Conservation (phyloP, 306 rosid genomes). For the Glycyrrhiza uralensis region DNA sequence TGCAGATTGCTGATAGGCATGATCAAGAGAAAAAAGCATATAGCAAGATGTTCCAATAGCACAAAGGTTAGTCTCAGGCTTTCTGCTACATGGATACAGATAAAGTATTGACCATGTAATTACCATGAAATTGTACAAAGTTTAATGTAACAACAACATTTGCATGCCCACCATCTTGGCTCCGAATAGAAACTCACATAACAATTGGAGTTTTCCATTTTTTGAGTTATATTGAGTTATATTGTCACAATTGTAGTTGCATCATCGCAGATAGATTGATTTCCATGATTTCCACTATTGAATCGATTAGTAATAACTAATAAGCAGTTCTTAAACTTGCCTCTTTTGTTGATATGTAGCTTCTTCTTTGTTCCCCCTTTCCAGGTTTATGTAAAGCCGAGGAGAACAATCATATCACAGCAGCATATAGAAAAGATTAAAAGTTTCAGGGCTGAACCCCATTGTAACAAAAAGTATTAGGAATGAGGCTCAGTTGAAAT, state of each 20-base stretch:
- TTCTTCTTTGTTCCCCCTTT: not conserved
- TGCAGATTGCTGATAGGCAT: conserved; percentile 71
- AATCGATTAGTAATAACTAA: not conserved
- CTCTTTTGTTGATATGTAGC: not conserved
- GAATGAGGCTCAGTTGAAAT: conserved; percentile 12
- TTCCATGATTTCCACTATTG: not conserved
- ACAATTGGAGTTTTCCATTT: not conserved
- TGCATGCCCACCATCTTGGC: not conserved
- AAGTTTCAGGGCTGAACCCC: conserved; percentile 5
- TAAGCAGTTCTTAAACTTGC: not conserved
- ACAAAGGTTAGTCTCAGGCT: conserved; percentile 34
- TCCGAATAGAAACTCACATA: conserved; percentile 6
- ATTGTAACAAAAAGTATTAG: not conserved
- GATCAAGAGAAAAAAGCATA: conserved; percentile 74
- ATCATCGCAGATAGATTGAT: not conserved
- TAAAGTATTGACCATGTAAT: not conserved
- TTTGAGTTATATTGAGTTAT: too few relatives aligned
- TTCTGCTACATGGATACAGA: not conserved
- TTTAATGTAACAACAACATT: not conserved
- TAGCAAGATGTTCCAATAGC: conserved; percentile 77
- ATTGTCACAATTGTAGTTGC: not conserved
- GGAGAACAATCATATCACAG: not conserved
- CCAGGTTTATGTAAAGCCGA: conserved; percentile 7
- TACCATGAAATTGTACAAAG: not conserved
- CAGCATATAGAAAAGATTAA: conserved; percentile 13